These are phyloP conservation scores for Beverwykella pulmonaria DNA, from an alignment of 495 filamentous ascomycete genomes.

Conservation along the genomic window DNA sequence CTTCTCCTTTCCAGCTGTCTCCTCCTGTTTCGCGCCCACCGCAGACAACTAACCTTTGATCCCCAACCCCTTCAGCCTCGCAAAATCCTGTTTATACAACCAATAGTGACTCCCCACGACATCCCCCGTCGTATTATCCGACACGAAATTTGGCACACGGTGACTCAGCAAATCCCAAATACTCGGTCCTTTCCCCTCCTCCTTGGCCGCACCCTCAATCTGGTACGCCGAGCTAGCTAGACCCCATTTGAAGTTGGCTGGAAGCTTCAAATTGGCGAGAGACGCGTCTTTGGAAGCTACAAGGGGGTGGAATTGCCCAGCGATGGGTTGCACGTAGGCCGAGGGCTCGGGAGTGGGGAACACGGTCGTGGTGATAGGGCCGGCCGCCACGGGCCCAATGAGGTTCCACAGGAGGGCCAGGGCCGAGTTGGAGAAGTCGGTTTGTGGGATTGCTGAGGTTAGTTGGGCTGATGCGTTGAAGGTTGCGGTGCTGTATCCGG, in stretches of 20 bases:
- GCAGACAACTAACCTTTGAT: constrained; percentile 21
- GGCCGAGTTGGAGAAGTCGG: constrained; percentile 50
- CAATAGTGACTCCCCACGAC: constrained; percentile 50
- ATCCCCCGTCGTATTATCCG: constrained; percentile 50
- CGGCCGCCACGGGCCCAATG: constrained; percentile 47
- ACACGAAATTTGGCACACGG: constrained; percentile 43
- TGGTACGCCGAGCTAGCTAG: constrained; percentile 75
- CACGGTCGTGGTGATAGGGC: constrained; percentile 50
- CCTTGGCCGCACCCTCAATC: constrained; percentile 69
- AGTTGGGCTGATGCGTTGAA: constrained; percentile 49
- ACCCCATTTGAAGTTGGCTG: constrained; percentile 76
- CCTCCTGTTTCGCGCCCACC: not conserved
- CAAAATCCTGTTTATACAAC: constrained; percentile 53
- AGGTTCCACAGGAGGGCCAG: constrained; percentile 51
- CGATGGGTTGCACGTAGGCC: constrained; percentile 42
- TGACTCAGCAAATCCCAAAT: constrained; percentile 77
- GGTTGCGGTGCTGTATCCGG: constrained; percentile 39
- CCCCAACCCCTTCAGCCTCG: constrained; percentile 46
- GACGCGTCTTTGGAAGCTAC: constrained; percentile 40
- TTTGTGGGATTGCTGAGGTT: constrained; percentile 41
- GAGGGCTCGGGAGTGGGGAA: constrained; percentile 52
- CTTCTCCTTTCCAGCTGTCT: not conserved
- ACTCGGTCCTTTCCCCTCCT: constrained; percentile 69
- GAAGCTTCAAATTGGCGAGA: constrained; percentile 51
- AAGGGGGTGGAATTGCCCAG: constrained; percentile 44